A percentile compares a stretch with the other conserved stretches of the same genome.
phyloP scores from a whole-genome alignment of 768 basidiomycete species.

The Dentipellis sp. region DNA sequence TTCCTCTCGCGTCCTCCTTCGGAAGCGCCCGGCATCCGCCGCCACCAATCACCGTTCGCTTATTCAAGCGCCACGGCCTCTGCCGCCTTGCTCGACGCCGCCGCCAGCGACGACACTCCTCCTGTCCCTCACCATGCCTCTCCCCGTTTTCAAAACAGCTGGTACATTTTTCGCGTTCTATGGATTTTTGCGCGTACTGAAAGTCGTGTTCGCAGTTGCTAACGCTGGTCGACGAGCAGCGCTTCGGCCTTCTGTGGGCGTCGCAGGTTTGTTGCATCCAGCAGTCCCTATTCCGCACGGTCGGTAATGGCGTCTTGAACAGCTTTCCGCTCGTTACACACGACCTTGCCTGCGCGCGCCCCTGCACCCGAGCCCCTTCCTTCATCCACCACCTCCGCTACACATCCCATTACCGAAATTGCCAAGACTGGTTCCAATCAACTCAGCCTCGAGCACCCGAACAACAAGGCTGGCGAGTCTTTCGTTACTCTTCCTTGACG shows the following conservation, averaged over 20 bases:
- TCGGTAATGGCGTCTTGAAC: not conserved
- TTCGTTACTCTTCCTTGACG: not conserved
- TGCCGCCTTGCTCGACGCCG: not conserved
- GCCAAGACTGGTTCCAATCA: constrained; percentile 79
- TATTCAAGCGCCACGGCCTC: not conserved
- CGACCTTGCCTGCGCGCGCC: constrained; percentile 32
- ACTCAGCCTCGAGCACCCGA: constrained; percentile 76
- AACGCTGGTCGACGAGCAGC: constrained; percentile 4
- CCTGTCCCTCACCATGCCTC: constrained; percentile 7
- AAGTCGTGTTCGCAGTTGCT: constrained; percentile 2
- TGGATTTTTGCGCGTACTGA: not conserved
- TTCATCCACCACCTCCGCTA: constrained; percentile 32
- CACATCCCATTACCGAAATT: constrained; percentile 56
- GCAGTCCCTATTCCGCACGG: too few species aligned
- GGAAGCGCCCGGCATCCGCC: not conserved
- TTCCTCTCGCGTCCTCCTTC: too few species aligned
- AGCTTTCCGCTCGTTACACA: constrained; percentile 51
- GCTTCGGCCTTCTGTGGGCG: not conserved
- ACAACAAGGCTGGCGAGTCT: constrained; percentile 76
- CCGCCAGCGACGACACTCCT: not conserved
- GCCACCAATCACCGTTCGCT: not conserved
- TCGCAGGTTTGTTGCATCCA: constrained; percentile 1
- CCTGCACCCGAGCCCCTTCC: constrained; percentile 32
- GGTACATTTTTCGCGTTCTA: not conserved
- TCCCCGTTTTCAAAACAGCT: constrained; percentile 3